A percentile compares a stretch with the other conserved stretches of the same genome.
Evolutionary conservation across 106 monocot species (phyloP).

Genomic region (Dendrobium chrysotoxum): DNA sequence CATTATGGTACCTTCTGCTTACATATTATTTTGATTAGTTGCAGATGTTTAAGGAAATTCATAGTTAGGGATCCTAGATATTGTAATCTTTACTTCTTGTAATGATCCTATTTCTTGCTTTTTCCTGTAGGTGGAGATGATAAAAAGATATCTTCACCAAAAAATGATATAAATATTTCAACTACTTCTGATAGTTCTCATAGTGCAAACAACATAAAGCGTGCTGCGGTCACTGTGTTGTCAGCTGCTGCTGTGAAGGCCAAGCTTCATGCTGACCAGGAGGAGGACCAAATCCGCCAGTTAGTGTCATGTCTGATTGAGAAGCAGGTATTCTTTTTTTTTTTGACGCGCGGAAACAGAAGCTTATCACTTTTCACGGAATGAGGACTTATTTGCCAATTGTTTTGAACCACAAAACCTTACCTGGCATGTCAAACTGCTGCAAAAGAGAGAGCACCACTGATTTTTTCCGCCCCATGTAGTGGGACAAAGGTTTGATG

Average conservation of each 20-base stretch:
- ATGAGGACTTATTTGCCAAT: neutral
- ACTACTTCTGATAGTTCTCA: slow-evolving; percentile 19
- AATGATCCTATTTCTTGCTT: neutral
- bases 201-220: slow-evolving; percentile 48
- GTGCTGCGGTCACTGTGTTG: slow-evolving; percentile 79
- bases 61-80: too few species aligned
- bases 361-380: neutral
- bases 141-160: slow-evolving; percentile 13
- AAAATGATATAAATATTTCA: slow-evolving; percentile 11
- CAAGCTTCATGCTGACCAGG: slow-evolving; percentile 74
- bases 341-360: neutral
- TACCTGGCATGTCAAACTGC: neutral
- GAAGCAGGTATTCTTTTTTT: slow-evolving; percentile 54
- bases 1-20: too few species aligned
- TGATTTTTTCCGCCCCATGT: too few species aligned
- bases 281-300: slow-evolving; percentile 76
- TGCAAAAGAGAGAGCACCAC: neutral
- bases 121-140: slow-evolving; percentile 33
- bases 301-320: slow-evolving; percentile 61
- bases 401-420: neutral
- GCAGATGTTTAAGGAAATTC: too few species aligned
- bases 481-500: too few species aligned
- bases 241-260: slow-evolving; percentile 88
- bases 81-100: too few species aligned
- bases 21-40: too few species aligned